Conservation (phyloP, 345 rosid genomes). For the Aquilaria yunnanensis region DNA sequence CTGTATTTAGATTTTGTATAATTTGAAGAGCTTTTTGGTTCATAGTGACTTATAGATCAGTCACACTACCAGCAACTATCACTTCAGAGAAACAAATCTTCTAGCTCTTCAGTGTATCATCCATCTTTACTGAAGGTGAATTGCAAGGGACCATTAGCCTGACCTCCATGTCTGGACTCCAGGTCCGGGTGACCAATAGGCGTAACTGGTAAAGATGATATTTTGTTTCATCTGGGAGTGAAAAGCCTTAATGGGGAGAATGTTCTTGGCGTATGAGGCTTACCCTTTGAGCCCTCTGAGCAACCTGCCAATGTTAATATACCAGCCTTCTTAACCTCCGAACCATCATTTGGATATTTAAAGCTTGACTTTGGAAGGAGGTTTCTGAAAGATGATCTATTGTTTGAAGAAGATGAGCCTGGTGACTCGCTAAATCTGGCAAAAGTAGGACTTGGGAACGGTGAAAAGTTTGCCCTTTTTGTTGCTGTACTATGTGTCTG, state of each 20-base stretch:
- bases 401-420: constrained; percentile 33
- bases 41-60: too few relatives aligned
- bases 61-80: too few relatives aligned
- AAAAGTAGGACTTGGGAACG: constrained; percentile 58
- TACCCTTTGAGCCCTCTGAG: constrained; percentile 18
- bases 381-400: constrained; percentile 44
- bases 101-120: too few relatives aligned
- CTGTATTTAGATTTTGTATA: too few relatives aligned
- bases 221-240: constrained; percentile 41
- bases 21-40: too few relatives aligned
- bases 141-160: constrained; percentile 23
- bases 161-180: constrained; percentile 76
- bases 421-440: constrained; percentile 28
- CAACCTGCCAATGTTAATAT: constrained; percentile 58
- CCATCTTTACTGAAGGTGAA: too few relatives aligned
- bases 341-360: constrained; percentile 36
- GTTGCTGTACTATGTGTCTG: constrained; percentile 51
- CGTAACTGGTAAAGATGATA: constrained; percentile 67
- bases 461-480: constrained; percentile 75
- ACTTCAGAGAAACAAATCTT: too few relatives aligned
- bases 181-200: constrained; percentile 80
- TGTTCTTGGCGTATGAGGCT: constrained; percentile 41
- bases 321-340: constrained; percentile 75
- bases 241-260: constrained; percentile 53
- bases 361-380: constrained; percentile 76